Evolutionary conservation across 345 rosid species (phyloP).

Genomic region (Salix udensis): DNA sequence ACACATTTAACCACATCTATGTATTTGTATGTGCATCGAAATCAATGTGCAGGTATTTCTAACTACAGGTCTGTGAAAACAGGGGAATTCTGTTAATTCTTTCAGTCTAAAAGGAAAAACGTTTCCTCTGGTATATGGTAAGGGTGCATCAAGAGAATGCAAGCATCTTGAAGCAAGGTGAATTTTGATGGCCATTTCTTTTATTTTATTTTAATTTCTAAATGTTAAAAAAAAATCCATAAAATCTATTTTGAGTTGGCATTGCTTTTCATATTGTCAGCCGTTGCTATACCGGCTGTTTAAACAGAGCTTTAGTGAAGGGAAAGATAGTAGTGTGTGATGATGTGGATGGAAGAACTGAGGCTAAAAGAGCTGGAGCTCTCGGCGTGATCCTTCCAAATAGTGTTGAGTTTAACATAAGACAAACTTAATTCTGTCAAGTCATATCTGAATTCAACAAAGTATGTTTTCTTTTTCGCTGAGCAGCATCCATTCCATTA

Average conservation of each 20-base stretch:
- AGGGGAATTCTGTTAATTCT: slow-evolving; percentile 16
- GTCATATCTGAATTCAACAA: not conserved
- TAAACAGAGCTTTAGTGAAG: not conserved
- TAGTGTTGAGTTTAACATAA: not conserved
- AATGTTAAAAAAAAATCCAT: not conserved
- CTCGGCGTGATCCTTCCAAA: not conserved
- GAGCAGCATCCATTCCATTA: not conserved
- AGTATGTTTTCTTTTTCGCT: not conserved
- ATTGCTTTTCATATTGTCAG: not conserved
- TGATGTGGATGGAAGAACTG: not conserved
- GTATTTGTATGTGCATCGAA: no score
- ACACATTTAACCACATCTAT: no score
- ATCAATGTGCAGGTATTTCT: no score
- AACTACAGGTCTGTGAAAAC: not conserved
- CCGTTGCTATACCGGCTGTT: not conserved
- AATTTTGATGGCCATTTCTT: not conserved
- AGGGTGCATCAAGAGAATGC: not conserved
- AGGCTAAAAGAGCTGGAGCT: not conserved
- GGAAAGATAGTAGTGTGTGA: slow-evolving; percentile 10
- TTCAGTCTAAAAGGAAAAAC: not conserved
- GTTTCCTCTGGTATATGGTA: slow-evolving; percentile 13
- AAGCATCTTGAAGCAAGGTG: not conserved
- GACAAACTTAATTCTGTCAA: not conserved
- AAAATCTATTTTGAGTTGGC: no score
- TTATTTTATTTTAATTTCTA: no score